phyloP scores from a whole-genome alignment of 192 early-diverging fungal genomes.

The Linnemannia hyalina region DNA sequence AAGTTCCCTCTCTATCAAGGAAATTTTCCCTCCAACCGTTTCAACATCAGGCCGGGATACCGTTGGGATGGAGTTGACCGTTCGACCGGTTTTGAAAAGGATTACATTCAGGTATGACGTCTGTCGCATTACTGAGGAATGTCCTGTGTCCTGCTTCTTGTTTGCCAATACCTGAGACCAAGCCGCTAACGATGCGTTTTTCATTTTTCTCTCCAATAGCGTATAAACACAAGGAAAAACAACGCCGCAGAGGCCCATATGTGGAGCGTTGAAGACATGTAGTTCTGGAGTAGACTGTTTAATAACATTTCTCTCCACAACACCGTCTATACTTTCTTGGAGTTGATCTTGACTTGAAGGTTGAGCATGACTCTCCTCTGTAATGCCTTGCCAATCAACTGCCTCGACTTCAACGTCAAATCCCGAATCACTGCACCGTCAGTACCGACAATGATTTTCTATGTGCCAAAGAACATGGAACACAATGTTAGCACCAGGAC shows the following conservation, averaged over 20 bases:
- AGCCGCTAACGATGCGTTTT: background rate
- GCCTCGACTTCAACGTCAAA: constrained; percentile 52
- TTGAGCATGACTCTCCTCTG: constrained; percentile 61
- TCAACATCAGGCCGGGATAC: constrained; percentile 73
- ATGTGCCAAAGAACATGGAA: background rate
- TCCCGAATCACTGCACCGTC: constrained; percentile 60
- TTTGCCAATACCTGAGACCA: background rate
- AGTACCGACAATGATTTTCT: constrained; percentile 69
- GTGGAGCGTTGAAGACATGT: constrained; percentile 77
- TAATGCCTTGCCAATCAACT: constrained; percentile 54
- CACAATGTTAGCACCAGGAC: background rate
- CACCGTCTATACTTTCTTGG: constrained; percentile 33
- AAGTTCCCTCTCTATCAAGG: constrained; percentile 68
- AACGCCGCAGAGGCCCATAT: constrained; percentile 64
- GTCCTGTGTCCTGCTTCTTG: background rate
- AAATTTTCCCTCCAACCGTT: constrained; percentile 74
- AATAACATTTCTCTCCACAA: background rate
- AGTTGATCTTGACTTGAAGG: constrained; percentile 64
- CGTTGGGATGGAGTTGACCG: constrained; percentile 80
- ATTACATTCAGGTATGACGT: constrained; percentile 61
- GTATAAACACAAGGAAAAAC: constrained; percentile 41
- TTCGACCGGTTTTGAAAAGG: constrained; percentile 72
- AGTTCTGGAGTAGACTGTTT: constrained; percentile 1
- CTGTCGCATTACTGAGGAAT: constrained; percentile 11
- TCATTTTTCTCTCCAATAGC: constrained; percentile 16